Conservation (phyloP, 345 rosid species). For the Melastoma malabathricum region DNA sequence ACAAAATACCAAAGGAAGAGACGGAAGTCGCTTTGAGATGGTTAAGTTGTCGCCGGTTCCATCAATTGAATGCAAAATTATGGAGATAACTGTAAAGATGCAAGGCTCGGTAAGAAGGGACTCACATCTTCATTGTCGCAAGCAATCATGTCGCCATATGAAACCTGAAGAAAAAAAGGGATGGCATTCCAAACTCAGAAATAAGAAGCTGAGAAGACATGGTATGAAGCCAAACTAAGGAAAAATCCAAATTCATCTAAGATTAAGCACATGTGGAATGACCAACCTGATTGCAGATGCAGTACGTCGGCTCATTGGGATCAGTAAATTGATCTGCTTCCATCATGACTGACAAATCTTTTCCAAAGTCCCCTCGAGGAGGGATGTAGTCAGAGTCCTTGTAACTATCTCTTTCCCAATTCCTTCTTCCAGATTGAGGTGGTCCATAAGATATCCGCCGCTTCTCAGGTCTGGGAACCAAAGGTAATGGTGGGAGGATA, state of each 20-base stretch:
- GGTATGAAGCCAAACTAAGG: not conserved
- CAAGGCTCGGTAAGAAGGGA: not conserved
- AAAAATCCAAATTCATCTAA: not conserved
- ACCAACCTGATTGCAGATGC: constrained; percentile 96
- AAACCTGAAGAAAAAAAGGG: constrained; percentile 36
- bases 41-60: not conserved
- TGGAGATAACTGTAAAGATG: not conserved
- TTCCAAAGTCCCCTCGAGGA: constrained; percentile 84
- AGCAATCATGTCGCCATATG: constrained; percentile 98
- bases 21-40: too few relatives aligned
- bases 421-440: constrained; percentile 38
- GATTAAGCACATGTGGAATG: constrained; percentile 3
- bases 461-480: constrained; percentile 66
- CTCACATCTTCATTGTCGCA: constrained; percentile 96
- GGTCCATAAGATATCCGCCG: constrained; percentile 50
- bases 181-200: constrained; percentile 4
- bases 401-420: constrained; percentile 76
- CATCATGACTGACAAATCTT: constrained; percentile 33
- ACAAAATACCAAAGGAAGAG: too few relatives aligned
- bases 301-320: constrained; percentile 96
- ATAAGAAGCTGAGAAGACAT: too few relatives aligned
- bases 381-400: constrained; percentile 97
- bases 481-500: constrained; percentile 72
- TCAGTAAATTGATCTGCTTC: constrained; percentile 86
- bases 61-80: not conserved